A percentile compares a stretch with the other conserved stretches of the same genome.
Evolutionary conservation across 2,329 filamentous ascomycete species (phyloP).

Genomic region (Colletotrichum ledebouriae): DNA sequence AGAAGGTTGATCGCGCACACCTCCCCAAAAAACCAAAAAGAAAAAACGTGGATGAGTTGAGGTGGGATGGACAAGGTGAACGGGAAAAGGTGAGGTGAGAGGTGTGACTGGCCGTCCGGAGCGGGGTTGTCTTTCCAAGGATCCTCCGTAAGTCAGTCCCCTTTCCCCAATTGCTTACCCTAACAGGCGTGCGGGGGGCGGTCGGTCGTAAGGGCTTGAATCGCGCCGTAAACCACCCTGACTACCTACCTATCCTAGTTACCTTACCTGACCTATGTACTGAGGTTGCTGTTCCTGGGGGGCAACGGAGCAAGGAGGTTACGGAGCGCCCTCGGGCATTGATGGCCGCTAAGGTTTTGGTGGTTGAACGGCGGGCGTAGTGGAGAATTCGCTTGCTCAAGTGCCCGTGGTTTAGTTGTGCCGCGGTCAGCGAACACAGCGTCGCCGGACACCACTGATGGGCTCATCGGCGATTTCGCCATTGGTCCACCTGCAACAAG

Average conservation of each 20-base stretch:
- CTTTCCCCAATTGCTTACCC: background rate
- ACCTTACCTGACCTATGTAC: no score
- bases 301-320: conserved; percentile 6
- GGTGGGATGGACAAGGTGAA: conserved; percentile 21
- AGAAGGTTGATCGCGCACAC: background rate
- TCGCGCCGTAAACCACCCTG: conserved; percentile 8
- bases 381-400: conserved; percentile 6
- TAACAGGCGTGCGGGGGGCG: conserved; percentile 8
- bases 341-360: conserved; percentile 15
- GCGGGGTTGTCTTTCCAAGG: conserved; percentile 10
- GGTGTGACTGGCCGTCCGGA: conserved; percentile 9
- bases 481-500: conserved; percentile 29
- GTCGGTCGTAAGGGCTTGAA: background rate
- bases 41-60: background rate
- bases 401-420: conserved; percentile 1
- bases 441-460: conserved; percentile 4
- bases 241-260: background rate
- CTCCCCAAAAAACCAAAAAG: background rate
- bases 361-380: background rate
- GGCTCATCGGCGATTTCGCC: conserved; percentile 26
- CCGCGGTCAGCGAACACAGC: background rate
- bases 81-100: background rate
- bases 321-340: conserved; percentile 27
- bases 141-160: background rate
- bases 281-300: conserved; percentile 1